Evolutionary conservation across 2,329 filamentous ascomycete genomes (phyloP).

Genomic region (Ascochyta viciae-villosae): DNA sequence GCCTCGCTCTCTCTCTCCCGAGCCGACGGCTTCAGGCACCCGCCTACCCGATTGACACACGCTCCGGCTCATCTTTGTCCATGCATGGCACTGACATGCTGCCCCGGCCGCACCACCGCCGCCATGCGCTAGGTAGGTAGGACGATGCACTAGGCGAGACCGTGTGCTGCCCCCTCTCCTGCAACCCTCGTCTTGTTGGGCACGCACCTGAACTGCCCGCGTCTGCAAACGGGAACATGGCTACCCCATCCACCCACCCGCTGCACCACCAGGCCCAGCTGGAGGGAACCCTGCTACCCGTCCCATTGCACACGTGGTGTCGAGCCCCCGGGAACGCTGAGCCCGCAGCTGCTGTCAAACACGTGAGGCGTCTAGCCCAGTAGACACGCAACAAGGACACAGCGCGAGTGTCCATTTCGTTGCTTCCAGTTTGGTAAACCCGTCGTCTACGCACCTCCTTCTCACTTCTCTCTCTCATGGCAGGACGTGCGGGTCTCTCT

Average conservation of each 20-base stretch:
- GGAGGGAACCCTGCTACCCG: constrained; percentile 7
- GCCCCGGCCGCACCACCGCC: constrained; percentile 11
- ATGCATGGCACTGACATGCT: constrained; percentile 1
- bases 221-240: constrained; percentile 5
- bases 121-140: constrained; percentile 10
- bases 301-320: constrained; percentile 11
- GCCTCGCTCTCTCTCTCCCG: constrained; percentile 13
- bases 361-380: constrained; percentile 17
- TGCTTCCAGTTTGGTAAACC: not conserved
- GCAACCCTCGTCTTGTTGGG: constrained; percentile 11
- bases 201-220: constrained; percentile 12
- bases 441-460: not conserved
- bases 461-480: no score
- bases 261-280: constrained; percentile 23
- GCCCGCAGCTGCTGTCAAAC: constrained; percentile 13
- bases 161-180: not conserved
- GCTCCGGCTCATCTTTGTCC: constrained; percentile 17
- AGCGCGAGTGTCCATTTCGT: no score
- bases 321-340: not conserved
- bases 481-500: constrained; percentile 5
- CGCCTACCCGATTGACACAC: constrained; percentile 13
- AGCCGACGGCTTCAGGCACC: constrained; percentile 25
- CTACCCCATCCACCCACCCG: constrained; percentile 9
- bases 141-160: constrained; percentile 14
- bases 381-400: not conserved